Evolutionary conservation across 1,284 basidiomycete genomes (phyloP).

Genomic region (Ceratobasidium sp.): DNA sequence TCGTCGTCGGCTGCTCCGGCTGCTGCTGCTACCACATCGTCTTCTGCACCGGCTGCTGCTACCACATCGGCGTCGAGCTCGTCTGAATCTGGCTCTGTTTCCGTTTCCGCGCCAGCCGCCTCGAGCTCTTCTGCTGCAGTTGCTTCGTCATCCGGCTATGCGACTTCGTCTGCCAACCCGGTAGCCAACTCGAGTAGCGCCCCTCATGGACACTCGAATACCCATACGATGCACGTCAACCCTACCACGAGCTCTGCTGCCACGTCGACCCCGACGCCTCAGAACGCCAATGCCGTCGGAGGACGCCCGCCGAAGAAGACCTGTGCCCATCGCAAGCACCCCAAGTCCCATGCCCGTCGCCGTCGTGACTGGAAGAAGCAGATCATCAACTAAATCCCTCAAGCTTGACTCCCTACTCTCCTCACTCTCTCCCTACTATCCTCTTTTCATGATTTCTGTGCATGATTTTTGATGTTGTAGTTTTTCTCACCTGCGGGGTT

Average conservation of each 20-base stretch:
- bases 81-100: neutral
- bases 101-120: neutral
- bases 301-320: neutral
- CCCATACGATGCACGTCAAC: too few species aligned
- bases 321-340: conserved; percentile 16
- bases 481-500: neutral
- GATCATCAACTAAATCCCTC: conserved; percentile 18
- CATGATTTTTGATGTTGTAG: neutral
- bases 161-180: neutral
- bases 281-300: neutral
- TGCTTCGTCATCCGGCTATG: neutral
- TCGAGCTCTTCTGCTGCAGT: neutral
- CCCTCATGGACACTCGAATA: too few species aligned
- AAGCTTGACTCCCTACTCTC: neutral
- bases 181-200: too few species aligned
- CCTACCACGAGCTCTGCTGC: neutral
- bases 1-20: too few species aligned
- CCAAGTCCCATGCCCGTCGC: conserved; percentile 8
- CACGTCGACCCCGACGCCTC: neutral
- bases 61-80: conserved; percentile 3
- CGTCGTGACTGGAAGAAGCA: conserved; percentile 15
- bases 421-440: neutral
- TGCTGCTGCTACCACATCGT: neutral
- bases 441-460: conserved; percentile 5
- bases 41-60: conserved; percentile 15